Conservation (phyloP, 2,329 filamentous ascomycete genomes). For the Xylariaceae sp. region DNA sequence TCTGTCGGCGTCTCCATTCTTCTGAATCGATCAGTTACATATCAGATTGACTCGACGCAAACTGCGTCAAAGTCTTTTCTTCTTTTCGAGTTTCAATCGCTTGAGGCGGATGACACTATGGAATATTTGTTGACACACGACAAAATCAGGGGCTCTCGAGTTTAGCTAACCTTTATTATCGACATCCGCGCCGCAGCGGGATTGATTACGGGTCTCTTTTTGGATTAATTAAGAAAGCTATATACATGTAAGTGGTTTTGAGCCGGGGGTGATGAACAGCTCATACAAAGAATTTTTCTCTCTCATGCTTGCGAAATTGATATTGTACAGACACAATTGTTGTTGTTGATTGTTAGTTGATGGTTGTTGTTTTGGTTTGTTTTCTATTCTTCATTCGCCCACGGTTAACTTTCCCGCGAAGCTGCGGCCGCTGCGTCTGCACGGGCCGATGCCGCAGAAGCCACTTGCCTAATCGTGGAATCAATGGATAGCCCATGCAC, state of each 20-base stretch:
- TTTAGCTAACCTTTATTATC: background rate
- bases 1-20: too few species aligned
- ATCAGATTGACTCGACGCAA: too few species aligned
- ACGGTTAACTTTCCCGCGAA: constrained; percentile 14
- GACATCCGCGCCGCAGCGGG: background rate
- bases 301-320: too few species aligned
- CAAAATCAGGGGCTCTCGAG: background rate
- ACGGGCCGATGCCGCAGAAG: constrained; percentile 29
- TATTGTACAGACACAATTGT: too few species aligned
- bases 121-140: background rate
- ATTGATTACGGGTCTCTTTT: background rate
- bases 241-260: constrained; percentile 7
- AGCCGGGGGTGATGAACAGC: background rate
- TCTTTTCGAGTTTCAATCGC: background rate
- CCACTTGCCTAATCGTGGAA: constrained; percentile 34
- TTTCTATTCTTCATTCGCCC: too few species aligned
- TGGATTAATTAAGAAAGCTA: constrained; percentile 1
- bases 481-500: constrained; percentile 13
- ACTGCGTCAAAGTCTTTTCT: too few species aligned
- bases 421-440: constrained; percentile 13
- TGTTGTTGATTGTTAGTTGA: too few species aligned
- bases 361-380: too few species aligned
- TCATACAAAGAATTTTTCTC: too few species aligned
- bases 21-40: too few species aligned
- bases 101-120: background rate